A percentile compares a stretch with the other conserved stretches of the same genome.
phyloP scores from a whole-genome alignment of 805 yeast species.

The Candida lessepsii region DNA sequence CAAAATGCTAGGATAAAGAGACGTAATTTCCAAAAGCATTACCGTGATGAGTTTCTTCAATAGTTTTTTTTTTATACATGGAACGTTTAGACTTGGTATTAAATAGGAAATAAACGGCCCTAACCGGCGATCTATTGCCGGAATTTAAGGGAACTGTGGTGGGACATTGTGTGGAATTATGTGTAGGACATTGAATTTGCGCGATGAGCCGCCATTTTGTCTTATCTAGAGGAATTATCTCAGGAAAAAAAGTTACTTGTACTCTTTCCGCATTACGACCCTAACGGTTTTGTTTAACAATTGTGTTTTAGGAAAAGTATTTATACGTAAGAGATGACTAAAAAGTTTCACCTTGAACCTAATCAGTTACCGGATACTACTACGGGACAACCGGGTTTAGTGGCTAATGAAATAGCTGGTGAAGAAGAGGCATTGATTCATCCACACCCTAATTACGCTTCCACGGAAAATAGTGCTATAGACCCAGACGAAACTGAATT shows the following conservation, averaged over 20 bases:
- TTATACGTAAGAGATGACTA: constrained; percentile 3
- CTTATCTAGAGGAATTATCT: no score
- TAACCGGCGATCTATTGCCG: no score
- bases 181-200: no score
- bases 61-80: no score
- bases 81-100: neutral
- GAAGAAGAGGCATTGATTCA: constrained; percentile 23
- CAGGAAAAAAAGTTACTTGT: no score
- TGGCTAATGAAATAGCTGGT: constrained; percentile 37
- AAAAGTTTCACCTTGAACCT: constrained; percentile 5
- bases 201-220: no score
- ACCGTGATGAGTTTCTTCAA: constrained; percentile 24
- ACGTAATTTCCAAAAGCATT: constrained; percentile 37
- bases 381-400: constrained; percentile 30
- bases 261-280: no score
- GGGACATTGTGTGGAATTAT: no score
- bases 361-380: constrained; percentile 22
- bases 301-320: no score
- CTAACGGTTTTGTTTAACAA: no score
- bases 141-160: no score
- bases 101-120: no score
- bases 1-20: constrained; percentile 26
- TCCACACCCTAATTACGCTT: constrained; percentile 5
- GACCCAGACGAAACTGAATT: constrained; percentile 7
- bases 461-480: constrained; percentile 7